Evolutionary conservation across 495 filamentous ascomycete species (phyloP), one percentile per base, ranked within the genome.

Genomic region (Daldinia concentrica): DNA sequence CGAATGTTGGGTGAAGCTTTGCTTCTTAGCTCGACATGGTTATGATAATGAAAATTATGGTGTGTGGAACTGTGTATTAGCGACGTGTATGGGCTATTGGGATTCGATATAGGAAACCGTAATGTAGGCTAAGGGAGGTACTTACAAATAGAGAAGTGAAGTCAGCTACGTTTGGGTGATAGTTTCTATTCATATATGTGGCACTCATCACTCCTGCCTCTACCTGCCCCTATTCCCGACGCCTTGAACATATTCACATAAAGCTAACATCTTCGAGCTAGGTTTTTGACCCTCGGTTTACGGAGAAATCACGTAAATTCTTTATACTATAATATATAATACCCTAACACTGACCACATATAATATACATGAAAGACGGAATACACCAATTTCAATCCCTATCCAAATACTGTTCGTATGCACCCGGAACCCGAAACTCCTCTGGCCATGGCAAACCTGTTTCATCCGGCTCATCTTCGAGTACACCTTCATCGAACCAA

Each of bases 401-500:
- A 15, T 30, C 50, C n/a, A 29, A 17, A 30, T 30, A 22, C 29
- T 59, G 60, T 34, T 32, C 15, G 27, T 60, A 56, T 48, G 48
- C 45, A 19, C 57, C 36, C 14, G 37, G 56, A 43, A 43, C 50
- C 37, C 30, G 52, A 26, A 62, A 59, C 59, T 72, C 70, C 14
- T 51, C 8, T 12, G 24, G 43, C 8, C 52, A 55, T 12, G 24
- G 43, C 8, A 57, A 55, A 36, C 36, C 54, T 15, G 19, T 6
- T n/a, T 37, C 50, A 4, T 69, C 51, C 1, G 29, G 37, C 22
- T 30, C 27, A 41, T 22, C 4, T 6, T 58, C 67, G 15, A 73
- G 58, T 4, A 14, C 34, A 3, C 57, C 71, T 15, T 76, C 74
- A 9, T 73, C 70, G 19, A 69, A 66, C 66, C 72, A 72, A 48